Conservation (phyloP, 257 asterid genomes). For the Capsicum baccatum region DNA sequence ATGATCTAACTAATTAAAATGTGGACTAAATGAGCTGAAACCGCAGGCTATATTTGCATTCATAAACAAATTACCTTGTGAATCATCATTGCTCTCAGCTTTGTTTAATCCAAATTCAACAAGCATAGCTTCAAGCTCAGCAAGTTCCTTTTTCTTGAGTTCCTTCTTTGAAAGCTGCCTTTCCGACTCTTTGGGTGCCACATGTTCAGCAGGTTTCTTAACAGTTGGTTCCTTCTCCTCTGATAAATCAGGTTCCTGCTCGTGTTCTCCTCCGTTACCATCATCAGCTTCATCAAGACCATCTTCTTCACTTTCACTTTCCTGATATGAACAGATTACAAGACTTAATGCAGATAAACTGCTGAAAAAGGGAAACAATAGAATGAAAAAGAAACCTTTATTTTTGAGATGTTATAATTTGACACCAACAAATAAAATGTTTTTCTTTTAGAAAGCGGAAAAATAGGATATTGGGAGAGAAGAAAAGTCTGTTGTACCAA, state of each 20-base stretch:
- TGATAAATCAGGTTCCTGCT: slow-evolving; percentile 66
- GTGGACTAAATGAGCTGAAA: no score
- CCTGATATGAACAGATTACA: slow-evolving; percentile 38
- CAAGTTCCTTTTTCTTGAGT: slow-evolving; percentile 94
- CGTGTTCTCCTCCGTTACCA: slow-evolving; percentile 80
- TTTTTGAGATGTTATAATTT: background rate
- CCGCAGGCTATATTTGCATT: background rate
- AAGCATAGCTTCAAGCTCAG: slow-evolving; percentile 89
- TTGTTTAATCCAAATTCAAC: slow-evolving; percentile 80
- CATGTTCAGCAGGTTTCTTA: slow-evolving; percentile 53
- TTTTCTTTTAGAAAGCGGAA: background rate
- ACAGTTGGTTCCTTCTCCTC: slow-evolving; percentile 51
- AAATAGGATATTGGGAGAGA: background rate
- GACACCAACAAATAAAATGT: slow-evolving; percentile 13
- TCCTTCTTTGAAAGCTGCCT: slow-evolving; percentile 96
- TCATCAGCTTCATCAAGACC: slow-evolving; percentile 53
- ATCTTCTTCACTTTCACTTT: slow-evolving; percentile 56
- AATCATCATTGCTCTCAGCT: slow-evolving; percentile 53
- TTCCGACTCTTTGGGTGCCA: slow-evolving; percentile 77
- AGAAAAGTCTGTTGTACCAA: background rate
- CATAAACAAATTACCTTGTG: slow-evolving; percentile 55
- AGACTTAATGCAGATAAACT: slow-evolving; percentile 22
- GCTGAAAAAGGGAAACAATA: background rate
- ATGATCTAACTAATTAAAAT: no score
- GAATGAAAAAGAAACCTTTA: background rate